Conservation (phyloP, 2,329 filamentous ascomycete species). For the Claviceps digitariae region DNA sequence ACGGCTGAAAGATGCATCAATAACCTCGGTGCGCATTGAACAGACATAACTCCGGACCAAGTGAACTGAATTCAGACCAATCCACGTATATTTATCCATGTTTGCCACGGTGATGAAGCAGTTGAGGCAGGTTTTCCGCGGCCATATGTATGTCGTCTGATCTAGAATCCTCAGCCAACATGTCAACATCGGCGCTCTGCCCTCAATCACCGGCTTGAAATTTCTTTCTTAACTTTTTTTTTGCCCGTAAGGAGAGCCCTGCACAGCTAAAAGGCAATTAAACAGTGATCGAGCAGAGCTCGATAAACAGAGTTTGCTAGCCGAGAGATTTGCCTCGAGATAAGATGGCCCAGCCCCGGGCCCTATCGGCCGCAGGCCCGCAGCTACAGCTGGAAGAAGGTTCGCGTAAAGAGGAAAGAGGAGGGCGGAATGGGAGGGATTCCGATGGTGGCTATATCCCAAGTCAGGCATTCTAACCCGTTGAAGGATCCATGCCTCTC, state of each 20-base stretch:
- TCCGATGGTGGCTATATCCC: too few relatives aligned
- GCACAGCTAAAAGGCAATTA: not conserved
- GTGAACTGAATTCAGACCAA: not conserved
- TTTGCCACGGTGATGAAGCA: not conserved
- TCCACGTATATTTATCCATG: not conserved
- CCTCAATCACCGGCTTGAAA: not conserved
- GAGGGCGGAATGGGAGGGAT: too few relatives aligned
- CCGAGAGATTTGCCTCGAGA: not conserved
- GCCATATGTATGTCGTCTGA: not conserved
- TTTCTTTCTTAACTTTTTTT: not conserved
- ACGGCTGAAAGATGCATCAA: not conserved
- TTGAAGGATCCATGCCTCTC: not conserved
- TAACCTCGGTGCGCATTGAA: not conserved
- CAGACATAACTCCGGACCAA: not conserved
- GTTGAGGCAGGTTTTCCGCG: too few relatives aligned
- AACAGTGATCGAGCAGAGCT: not conserved
- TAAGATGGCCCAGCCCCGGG: not conserved
- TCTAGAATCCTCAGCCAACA: not conserved
- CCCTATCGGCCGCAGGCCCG: too few relatives aligned
- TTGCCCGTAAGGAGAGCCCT: not conserved
- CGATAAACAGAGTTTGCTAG: not conserved
- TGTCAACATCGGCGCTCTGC: not conserved
- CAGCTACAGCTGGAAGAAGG: not conserved
- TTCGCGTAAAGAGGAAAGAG: not conserved
- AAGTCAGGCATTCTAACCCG: not conserved